Evolutionary conservation across 2,329 filamentous ascomycete genomes (phyloP).

Genomic region (Neofusicoccum kwambonambiense): DNA sequence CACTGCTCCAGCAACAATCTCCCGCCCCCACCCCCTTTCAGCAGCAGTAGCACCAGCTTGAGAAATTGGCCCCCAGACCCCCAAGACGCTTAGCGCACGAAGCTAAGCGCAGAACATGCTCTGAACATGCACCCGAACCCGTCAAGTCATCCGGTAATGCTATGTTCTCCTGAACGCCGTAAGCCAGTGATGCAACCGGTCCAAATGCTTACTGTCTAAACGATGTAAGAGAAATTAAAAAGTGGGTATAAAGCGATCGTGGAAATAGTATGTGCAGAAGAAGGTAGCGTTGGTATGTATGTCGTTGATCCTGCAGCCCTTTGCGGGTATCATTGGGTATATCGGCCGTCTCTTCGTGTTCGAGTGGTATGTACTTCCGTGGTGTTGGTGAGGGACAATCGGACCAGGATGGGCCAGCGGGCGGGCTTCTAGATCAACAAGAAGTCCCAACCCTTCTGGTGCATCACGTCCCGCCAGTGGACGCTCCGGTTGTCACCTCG

Average conservation of each 20-base stretch:
- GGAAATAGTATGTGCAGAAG: slow-evolving; percentile 33
- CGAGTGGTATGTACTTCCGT: slow-evolving; percentile 16
- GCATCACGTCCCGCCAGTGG: slow-evolving; percentile 95
- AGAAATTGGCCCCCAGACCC: slow-evolving; percentile 10
- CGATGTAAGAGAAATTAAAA: slow-evolving; percentile 31
- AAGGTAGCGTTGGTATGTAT: slow-evolving; percentile 25
- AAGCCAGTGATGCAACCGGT: slow-evolving; percentile 7
- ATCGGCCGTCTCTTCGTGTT: slow-evolving; percentile 16
- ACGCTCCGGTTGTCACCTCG: slow-evolving; percentile 62
- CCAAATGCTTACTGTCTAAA: slow-evolving; percentile 12
- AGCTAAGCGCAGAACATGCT: slow-evolving; percentile 1
- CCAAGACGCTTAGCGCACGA: slow-evolving; percentile 3
- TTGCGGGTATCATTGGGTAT: slow-evolving; percentile 17
- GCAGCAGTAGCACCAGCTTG: background rate
- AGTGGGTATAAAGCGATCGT: slow-evolving; percentile 40
- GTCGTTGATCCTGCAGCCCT: slow-evolving; percentile 4
- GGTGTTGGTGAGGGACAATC: slow-evolving; percentile 20
- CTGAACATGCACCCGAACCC: slow-evolving; percentile 9
- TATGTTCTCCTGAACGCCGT: slow-evolving; percentile 13
- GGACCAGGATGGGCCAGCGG: slow-evolving; percentile 34
- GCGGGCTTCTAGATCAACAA: slow-evolving; percentile 67
- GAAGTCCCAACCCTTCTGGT: slow-evolving; percentile 87
- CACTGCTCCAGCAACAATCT: background rate
- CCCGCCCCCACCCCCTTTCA: background rate
- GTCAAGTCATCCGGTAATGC: slow-evolving; percentile 9